Conservation (phyloP, 768 basidiomycete genomes). For the Amanita fuliginea region DNA sequence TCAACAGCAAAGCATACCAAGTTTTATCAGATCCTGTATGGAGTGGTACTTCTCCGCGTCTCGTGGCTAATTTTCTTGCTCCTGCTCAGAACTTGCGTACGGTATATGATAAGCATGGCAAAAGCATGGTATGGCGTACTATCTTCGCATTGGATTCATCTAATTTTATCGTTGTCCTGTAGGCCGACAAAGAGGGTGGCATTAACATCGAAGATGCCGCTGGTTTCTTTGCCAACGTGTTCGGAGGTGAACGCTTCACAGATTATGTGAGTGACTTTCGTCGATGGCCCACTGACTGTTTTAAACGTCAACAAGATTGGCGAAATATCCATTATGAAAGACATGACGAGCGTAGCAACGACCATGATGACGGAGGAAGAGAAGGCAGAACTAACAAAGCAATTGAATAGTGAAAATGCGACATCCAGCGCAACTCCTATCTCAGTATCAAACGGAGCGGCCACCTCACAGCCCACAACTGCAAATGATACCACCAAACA, state of each 20-base stretch:
- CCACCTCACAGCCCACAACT: constrained; percentile 1
- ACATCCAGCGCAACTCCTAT: constrained; percentile 3
- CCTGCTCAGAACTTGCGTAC: constrained; percentile 57
- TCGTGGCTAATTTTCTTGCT: constrained; percentile 1
- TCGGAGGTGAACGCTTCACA: constrained; percentile 86
- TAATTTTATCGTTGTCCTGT: neutral
- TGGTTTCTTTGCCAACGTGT: constrained; percentile 91
- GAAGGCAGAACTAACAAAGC: constrained; percentile 74
- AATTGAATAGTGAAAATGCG: constrained; percentile 34
- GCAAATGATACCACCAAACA: constrained; percentile 9
- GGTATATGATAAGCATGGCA: constrained; percentile 94
- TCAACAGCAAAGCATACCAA: constrained; percentile 95
- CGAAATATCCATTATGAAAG: constrained; percentile 93
- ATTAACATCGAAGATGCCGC: constrained; percentile 83
- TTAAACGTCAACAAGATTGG: constrained; percentile 55
- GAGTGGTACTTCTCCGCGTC: constrained; percentile 6
- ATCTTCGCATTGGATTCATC: neutral
- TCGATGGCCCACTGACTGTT: neutral
- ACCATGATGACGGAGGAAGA: constrained; percentile 92
- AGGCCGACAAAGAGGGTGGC: constrained; percentile 73
- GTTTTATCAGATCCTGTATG: constrained; percentile 76
- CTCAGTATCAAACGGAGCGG: neutral
- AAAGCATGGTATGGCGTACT: constrained; percentile 53
- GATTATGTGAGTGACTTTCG: constrained; percentile 62
- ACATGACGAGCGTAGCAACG: constrained; percentile 75